phyloP scores from a whole-genome alignment of 2,329 filamentous ascomycete species.

The Xylaria sp. region DNA sequence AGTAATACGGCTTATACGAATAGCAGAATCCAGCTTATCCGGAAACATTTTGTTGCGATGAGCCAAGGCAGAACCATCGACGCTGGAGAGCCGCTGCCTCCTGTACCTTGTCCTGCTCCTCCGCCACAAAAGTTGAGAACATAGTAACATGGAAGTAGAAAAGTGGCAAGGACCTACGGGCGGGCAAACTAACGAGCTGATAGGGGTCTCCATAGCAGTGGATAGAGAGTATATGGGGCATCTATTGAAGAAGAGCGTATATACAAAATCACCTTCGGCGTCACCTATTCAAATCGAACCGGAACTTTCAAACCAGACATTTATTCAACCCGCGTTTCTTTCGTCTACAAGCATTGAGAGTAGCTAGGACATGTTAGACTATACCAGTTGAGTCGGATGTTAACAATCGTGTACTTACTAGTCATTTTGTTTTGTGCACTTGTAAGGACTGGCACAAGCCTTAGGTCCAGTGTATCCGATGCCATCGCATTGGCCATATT shows the following conservation, averaged over 20 bases:
- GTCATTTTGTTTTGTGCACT: constrained; percentile 26
- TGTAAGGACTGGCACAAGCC: constrained; percentile 25
- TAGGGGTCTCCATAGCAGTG: not conserved
- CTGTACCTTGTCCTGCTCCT: constrained; percentile 52
- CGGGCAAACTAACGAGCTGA: not conserved
- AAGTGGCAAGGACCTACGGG: not conserved
- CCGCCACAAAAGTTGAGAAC: constrained; percentile 4
- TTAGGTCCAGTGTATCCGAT: constrained; percentile 27
- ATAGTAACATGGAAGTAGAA: not conserved
- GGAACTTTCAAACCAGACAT: not conserved
- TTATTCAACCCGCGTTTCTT: not conserved
- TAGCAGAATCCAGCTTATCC: constrained; percentile 53
- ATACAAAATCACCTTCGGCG: constrained; percentile 5
- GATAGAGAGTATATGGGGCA: not conserved
- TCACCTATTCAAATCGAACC: not conserved
- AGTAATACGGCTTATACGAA: constrained; percentile 52
- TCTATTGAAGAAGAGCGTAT: constrained; percentile 22
- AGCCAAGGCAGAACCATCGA: constrained; percentile 49
- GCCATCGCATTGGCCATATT: constrained; percentile 30
- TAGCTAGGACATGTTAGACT: constrained; percentile 19
- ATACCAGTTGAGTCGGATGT: not conserved
- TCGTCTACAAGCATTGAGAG: constrained; percentile 26
- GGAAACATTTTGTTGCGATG: constrained; percentile 57
- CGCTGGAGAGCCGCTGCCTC: constrained; percentile 50
- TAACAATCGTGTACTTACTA: constrained; percentile 24